Evolutionary conservation across 192 early-diverging fungal genomes (phyloP), one percentile per base, ranked within the genome.

Genomic region (Entomortierella lignicola): DNA sequence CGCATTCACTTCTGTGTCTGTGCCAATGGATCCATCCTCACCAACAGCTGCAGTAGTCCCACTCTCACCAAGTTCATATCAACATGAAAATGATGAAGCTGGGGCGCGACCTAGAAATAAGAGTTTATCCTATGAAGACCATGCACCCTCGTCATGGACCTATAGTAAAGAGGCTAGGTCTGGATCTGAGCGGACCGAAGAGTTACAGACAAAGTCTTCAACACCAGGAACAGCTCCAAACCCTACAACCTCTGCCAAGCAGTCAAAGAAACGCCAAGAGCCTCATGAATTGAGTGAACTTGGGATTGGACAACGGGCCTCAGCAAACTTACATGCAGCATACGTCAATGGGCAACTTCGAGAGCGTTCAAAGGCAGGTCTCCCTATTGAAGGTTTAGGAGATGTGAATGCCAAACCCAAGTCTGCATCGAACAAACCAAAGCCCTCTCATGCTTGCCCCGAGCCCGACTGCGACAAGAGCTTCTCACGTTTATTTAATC

Each of bases 401-500:
- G 73, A 62, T 7, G 47, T 23, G 1, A 37, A 27, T 41, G 27
- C 42, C 0, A 70, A 64, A n/a, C 25, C 62, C 48, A 79, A 79
- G 67, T 64, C 27, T 4, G 3, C 58, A 7, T 26, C 48, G 47
- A 55, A 17, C 39, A 79, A 79, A 51, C 60, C 67, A 34, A 79
- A 79, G 42, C 75, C 75, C 6, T 64, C 60, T 4, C 75, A 84
- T 68, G 72, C 83, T 8, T 92, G 89, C 66, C 85, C 84, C 13
- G 88, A 89, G 39, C 91, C 92, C 0, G 88, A 87, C 18, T 97
- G 96, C 74, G 83, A 86, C 67, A 94, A 93, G 80, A 85, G 85
- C 18, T 97, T 97, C 71, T 92, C 92, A 4, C 87, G 95, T 25
- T 85, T 87, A 31, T 97, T 94, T 80, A 97, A 96, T 79, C 85